Evolutionary conservation across 2,329 filamentous ascomycete species (phyloP).

Genomic region (Pestalotiopsis sp.): DNA sequence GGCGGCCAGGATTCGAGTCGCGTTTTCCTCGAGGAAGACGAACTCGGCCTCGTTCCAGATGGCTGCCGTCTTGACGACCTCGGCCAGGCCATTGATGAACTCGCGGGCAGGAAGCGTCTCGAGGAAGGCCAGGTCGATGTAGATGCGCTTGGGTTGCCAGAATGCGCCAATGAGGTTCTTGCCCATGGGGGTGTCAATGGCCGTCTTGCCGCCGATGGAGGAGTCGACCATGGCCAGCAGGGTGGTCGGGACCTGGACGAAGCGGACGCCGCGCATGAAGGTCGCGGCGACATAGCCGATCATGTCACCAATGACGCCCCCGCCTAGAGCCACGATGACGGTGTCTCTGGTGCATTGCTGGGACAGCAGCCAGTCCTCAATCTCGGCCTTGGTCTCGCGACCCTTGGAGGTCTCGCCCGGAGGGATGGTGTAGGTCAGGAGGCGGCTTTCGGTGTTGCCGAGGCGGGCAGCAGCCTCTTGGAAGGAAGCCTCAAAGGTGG

Average conservation of each 20-base stretch:
- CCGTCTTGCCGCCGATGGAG: conserved; percentile 96
- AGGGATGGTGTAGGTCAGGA: conserved; percentile 84
- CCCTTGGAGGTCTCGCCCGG: conserved; percentile 95
- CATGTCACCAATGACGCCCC: conserved; percentile 97
- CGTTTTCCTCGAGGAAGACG: conserved; percentile 78
- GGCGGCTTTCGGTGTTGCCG: conserved; percentile 54
- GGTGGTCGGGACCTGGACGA: conserved; percentile 95
- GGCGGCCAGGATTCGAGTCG: conserved; percentile 72
- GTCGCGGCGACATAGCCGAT: conserved; percentile 96
- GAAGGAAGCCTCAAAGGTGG: conserved; percentile 73
- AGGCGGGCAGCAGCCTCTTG: conserved; percentile 39
- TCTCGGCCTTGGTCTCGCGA: conserved; percentile 88
- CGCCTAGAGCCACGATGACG: conserved; percentile 90
- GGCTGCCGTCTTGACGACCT: conserved; percentile 96
- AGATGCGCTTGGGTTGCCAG: conserved; percentile 93
- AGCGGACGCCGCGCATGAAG: conserved; percentile 96
- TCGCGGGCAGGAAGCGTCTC: conserved; percentile 88
- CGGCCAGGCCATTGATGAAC: conserved; percentile 98
- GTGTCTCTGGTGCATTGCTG: conserved; percentile 94
- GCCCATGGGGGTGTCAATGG: conserved; percentile 92
- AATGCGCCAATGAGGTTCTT: conserved; percentile 97
- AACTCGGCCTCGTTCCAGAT: conserved; percentile 95
- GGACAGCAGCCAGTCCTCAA: conserved; percentile 95
- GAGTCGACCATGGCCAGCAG: conserved; percentile 97
- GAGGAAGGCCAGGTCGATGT: conserved; percentile 90